Evolutionary conservation across 768 basidiomycete genomes (phyloP), one percentile per base, ranked within the genome.

Genomic region (Leccinum broughii): DNA sequence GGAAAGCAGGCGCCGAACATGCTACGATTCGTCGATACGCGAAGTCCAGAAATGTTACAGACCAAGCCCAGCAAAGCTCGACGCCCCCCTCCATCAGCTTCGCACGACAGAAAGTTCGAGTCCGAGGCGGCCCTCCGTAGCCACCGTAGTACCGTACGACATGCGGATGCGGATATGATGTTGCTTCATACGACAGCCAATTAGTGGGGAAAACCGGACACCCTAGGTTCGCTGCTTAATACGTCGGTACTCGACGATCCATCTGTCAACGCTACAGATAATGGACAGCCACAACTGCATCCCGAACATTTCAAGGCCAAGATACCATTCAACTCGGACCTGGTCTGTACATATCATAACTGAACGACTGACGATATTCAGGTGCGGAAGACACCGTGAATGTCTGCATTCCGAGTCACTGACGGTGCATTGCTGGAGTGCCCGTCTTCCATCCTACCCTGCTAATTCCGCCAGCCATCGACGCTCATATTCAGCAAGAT

Each of bases 361-460:
- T 78, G 66, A 92, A 93, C 67, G 91, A 93, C 69, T 95, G 92
- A 92, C 92, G 92, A 0, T 95, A 95, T 72, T 92, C 90, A 6
- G 85, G 90, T 88, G 66, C 56, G 78, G 51, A 9, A 55, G 35
- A 32, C 48, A 35, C 28, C 30, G 9, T 58, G 20, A 9, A 22
- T 4, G 39, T 37, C 17, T 44, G 11, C 39, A 48, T 48, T 34
- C 28, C 28, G 11, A 6, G 30, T 55, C 14, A 35, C 34, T 63
- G 46, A 59, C 32, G 51, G 17, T 51, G 4, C 17, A 32, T 39
- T 26, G 44, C 57, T 95, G 93, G 93, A 87, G 88, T 91, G 3
- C 89, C 90, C 3, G 81, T 93, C 58, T 83, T 87, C 57, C 89
- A 91, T 56, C 75, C 82, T 3, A 74, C 80, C 26, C 68, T 92